Percentiles rank a stretch among this genome's conserved stretches.
These are phyloP conservation scores for Fragaria nilgerrensis DNA, from an alignment of 306 rosid species.

Conservation along the genomic window DNA sequence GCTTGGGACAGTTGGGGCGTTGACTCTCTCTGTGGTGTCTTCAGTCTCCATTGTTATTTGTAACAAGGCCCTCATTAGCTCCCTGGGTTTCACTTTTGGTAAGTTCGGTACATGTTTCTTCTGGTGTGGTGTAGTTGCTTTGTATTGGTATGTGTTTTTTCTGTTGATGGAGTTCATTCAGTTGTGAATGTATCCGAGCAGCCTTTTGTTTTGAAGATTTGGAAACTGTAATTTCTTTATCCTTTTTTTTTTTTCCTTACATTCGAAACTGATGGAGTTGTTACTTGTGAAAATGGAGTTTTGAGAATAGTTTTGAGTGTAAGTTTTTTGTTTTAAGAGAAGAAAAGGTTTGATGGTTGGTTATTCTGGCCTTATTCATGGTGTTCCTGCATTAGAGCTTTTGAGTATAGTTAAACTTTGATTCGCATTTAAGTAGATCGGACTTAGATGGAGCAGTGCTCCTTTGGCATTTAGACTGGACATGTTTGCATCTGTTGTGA, in stretches of 20 bases:
- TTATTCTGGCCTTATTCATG: neutral
- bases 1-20: conserved; percentile 76
- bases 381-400: neutral
- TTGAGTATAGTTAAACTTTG: neutral
- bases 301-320: neutral
- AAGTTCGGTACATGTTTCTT: conserved; percentile 14
- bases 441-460: neutral
- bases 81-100: conserved; percentile 75
- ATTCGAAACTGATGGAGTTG: neutral
- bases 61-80: conserved; percentile 73
- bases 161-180: neutral
- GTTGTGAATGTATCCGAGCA: neutral
- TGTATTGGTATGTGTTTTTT: neutral
- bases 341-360: neutral
- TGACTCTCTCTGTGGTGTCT: conserved; percentile 77
- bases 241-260: neutral
- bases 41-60: conserved; percentile 89
- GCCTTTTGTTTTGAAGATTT: neutral
- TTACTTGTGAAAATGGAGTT: neutral
- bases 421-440: neutral
- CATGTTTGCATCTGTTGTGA: neutral
- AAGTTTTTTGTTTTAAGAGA: neutral
- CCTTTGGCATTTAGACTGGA: conserved; percentile 3
- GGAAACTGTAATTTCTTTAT: neutral
- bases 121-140: neutral